A percentile compares a stretch with the other conserved stretches of the same genome.
These are phyloP conservation scores for Cyclotella cryptica DNA, from an alignment of 108 stramenopile species.

Conservation along the genomic window DNA sequence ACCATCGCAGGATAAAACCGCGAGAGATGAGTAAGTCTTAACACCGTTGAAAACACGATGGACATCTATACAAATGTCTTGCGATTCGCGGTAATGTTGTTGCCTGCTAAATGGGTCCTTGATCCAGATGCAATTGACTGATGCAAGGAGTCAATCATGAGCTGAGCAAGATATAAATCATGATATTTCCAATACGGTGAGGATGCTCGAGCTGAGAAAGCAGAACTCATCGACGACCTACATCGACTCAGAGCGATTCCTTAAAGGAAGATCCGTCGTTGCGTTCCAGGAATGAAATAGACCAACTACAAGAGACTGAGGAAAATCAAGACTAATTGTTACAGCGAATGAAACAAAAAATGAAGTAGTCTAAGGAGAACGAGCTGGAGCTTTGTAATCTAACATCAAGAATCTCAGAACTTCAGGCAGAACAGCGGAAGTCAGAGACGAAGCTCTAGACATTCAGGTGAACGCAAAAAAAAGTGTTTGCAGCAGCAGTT, in stretches of 20 bases:
- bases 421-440: neutral
- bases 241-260: neutral
- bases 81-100: no score
- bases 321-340: neutral
- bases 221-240: neutral
- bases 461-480: neutral
- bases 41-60: no score
- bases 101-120: no score
- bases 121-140: conserved; percentile 1
- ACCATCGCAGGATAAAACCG: neutral
- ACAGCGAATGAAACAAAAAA: neutral
- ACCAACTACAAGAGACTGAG: neutral
- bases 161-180: conserved; percentile 22
- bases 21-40: neutral
- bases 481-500: conserved; percentile 1
- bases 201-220: conserved; percentile 22
- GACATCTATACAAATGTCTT: no score
- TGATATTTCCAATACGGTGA: neutral
- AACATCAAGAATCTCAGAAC: neutral
- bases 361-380: neutral
- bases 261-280: neutral
- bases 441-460: neutral
- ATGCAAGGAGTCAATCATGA: conserved; percentile 4
- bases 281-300: neutral
- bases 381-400: neutral